Conservation (phyloP, 2,329 filamentous ascomycete genomes). For the Orbilia quercus region DNA sequence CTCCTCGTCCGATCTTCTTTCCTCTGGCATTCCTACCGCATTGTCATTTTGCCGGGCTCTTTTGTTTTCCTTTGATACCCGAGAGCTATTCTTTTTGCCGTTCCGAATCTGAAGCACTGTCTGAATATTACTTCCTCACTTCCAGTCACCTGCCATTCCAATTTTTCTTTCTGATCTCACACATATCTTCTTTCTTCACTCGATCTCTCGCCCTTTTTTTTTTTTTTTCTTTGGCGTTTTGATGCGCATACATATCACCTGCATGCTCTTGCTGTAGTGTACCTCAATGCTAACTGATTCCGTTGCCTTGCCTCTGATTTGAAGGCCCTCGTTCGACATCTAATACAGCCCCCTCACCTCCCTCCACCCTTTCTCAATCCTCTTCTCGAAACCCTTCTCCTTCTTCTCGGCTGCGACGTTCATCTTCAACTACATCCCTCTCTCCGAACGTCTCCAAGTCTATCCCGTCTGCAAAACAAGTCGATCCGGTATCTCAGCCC, state of each 20-base stretch:
- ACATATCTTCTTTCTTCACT: conserved; percentile 14
- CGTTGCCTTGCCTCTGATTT: conserved; percentile 34
- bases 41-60: conserved; percentile 24
- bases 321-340: conserved; percentile 44
- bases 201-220: conserved; percentile 32
- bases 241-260: conserved; percentile 51
- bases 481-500: conserved; percentile 34
- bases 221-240: conserved; percentile 21
- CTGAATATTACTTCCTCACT: conserved; percentile 14
- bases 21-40: conserved; percentile 14
- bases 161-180: conserved; percentile 3
- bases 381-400: conserved; percentile 53
- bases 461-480: conserved; percentile 34
- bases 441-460: conserved; percentile 31
- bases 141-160: conserved; percentile 44
- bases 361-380: conserved; percentile 48
- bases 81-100: conserved; percentile 22
- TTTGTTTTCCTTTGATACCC: conserved; percentile 48
- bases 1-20: conserved; percentile 32
- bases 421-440: conserved; percentile 45
- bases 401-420: conserved; percentile 48
- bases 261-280: conserved; percentile 52
- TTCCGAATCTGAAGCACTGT: not conserved
- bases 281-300: conserved; percentile 54
- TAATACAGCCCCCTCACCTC: conserved; percentile 52